A percentile compares a stretch with the other conserved stretches of the same genome.
phyloP scores from a whole-genome alignment of 441 rosid genomes.

The Adansonia gregorii region DNA sequence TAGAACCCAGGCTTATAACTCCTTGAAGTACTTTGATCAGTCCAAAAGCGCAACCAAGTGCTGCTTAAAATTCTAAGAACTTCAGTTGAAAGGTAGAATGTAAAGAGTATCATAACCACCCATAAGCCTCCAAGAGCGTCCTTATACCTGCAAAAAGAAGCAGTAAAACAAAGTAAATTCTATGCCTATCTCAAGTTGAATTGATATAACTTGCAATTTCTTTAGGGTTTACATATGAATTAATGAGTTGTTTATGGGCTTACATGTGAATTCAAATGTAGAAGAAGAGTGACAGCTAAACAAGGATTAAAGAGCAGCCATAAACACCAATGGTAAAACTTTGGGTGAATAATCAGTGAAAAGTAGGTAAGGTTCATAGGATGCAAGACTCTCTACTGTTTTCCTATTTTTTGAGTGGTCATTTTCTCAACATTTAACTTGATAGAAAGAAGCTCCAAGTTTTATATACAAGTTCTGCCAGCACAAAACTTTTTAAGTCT shows the following conservation, averaged over 20 bases:
- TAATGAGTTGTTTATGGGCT: neutral
- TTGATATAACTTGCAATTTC: neutral
- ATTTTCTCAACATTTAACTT: slow-evolving; percentile 12
- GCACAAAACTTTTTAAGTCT: neutral
- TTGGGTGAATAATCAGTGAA: slow-evolving; percentile 1
- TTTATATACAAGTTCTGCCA: slow-evolving; percentile 12
- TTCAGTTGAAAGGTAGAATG: slow-evolving; percentile 75
- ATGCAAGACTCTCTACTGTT: neutral
- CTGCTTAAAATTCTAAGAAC: slow-evolving; percentile 88
- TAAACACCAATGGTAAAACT: neutral
- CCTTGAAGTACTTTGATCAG: slow-evolving; percentile 71
- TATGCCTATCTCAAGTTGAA: neutral
- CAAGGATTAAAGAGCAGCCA: neutral
- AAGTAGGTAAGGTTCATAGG: neutral
- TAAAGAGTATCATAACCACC: slow-evolving; percentile 74
- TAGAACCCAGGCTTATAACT: slow-evolving; percentile 62
- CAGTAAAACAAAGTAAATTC: slow-evolving; percentile 6
- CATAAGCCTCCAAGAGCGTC: slow-evolving; percentile 83
- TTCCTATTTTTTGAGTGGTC: neutral
- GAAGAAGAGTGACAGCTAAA: neutral
- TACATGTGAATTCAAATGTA: neutral
- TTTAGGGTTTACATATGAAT: neutral
- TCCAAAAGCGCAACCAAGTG: slow-evolving; percentile 95
- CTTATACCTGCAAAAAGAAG: slow-evolving; percentile 63
- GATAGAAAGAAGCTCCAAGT: neutral